phyloP scores from a whole-genome alignment of 805 yeast species.

The Wickerhamomyces rabaulensis region DNA sequence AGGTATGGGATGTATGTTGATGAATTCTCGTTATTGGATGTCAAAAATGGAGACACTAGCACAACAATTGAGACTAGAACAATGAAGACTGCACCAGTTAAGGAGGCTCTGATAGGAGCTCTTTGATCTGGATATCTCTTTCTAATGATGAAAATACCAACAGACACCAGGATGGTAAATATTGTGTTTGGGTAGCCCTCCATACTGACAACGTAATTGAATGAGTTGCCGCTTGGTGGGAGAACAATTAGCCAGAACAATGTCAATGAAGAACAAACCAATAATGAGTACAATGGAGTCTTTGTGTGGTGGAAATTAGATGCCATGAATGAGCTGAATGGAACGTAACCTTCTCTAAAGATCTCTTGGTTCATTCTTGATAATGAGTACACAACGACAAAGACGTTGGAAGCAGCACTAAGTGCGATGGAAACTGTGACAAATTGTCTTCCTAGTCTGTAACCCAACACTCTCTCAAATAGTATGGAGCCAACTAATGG shows the following conservation, averaged over 20 bases:
- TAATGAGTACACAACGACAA: conserved; percentile 53
- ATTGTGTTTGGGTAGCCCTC: conserved; percentile 43
- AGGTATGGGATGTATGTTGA: conserved; percentile 4
- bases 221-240: conserved; percentile 32
- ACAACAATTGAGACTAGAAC: conserved; percentile 42
- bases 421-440: conserved; percentile 53
- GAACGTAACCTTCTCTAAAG: conserved; percentile 58
- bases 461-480: conserved; percentile 52
- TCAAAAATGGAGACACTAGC: conserved; percentile 40
- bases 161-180: conserved; percentile 45
- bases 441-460: conserved; percentile 45
- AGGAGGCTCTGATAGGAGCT: conserved; percentile 49
- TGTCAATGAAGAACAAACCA: conserved; percentile 29
- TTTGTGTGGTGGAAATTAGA: conserved; percentile 43
- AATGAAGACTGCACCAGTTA: conserved; percentile 42
- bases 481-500: conserved; percentile 55
- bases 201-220: conserved; percentile 37
- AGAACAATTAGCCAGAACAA: conserved; percentile 28
- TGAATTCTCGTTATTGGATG: conserved; percentile 24
- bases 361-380: conserved; percentile 63
- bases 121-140: conserved; percentile 39
- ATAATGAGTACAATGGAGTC: conserved; percentile 50
- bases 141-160: conserved; percentile 54
- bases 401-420: conserved; percentile 58
- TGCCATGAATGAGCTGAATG: conserved; percentile 46